Percentiles rank a stretch among this genome's conserved stretches.
phyloP scores from a whole-genome alignment of 2,329 filamentous ascomycete species.

The Orbilia brochopaga region DNA sequence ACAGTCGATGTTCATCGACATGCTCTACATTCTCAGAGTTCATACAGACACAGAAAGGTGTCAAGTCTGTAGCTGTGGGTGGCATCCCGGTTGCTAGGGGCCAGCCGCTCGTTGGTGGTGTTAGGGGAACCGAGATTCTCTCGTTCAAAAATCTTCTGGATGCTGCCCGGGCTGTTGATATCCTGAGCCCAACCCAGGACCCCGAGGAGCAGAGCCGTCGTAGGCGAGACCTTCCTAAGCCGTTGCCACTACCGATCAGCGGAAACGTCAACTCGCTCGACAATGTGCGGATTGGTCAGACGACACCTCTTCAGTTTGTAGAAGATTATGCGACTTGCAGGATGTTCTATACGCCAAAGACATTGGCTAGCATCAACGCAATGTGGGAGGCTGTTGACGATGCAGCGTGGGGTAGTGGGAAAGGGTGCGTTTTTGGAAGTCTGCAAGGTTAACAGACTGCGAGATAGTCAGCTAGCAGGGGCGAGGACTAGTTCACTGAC shows the following conservation, averaged over 20 bases:
- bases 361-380: conserved; percentile 61
- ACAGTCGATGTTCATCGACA: conserved; percentile 67
- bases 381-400: conserved; percentile 61
- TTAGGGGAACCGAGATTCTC: conserved; percentile 43
- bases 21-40: conserved; percentile 67
- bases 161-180: conserved; percentile 28
- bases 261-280: conserved; percentile 48
- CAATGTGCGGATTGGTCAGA: conserved; percentile 40
- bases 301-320: conserved; percentile 61
- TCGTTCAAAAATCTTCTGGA: conserved; percentile 35
- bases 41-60: conserved; percentile 63
- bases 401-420: conserved; percentile 55
- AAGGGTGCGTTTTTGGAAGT: conserved; percentile 41
- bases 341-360: conserved; percentile 63
- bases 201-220: conserved; percentile 22
- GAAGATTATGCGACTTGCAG: conserved; percentile 63
- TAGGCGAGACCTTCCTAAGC: conserved; percentile 33
- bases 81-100: conserved; percentile 57
- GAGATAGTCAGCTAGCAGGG: background rate
- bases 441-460: conserved; percentile 21
- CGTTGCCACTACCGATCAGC: conserved; percentile 43
- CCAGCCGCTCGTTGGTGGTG: conserved; percentile 48
- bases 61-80: conserved; percentile 65
- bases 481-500: background rate
- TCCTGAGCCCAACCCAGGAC: conserved; percentile 31